Conservation (phyloP, 371 early-diverging fungal genomes). For the Mucor saturninus region DNA sequence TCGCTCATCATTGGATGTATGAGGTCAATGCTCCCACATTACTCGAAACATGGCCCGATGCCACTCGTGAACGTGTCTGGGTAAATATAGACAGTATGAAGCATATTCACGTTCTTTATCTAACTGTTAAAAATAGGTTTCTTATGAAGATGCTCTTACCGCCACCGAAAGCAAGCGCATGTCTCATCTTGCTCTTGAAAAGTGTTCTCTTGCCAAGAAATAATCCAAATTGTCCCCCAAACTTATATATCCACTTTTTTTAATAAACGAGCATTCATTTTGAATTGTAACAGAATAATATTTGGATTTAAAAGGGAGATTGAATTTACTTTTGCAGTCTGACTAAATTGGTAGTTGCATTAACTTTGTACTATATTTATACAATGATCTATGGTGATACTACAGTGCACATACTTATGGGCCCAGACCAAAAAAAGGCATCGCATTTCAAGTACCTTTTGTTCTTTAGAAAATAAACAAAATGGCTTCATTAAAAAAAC, state of each 20-base stretch:
- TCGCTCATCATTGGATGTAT: slow-evolving; percentile 53
- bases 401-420: too few relatives aligned
- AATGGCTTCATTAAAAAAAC: too few relatives aligned
- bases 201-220: slow-evolving; percentile 20
- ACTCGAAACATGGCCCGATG: slow-evolving; percentile 31
- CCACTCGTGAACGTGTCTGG: slow-evolving; percentile 40
- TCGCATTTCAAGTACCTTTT: too few relatives aligned
- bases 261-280: neutral
- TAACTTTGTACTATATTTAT: too few relatives aligned
- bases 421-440: too few relatives aligned
- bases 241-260: neutral
- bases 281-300: too few relatives aligned
- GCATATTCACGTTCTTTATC: neutral
- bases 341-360: too few relatives aligned
- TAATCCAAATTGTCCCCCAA: neutral
- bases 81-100: slow-evolving; percentile 17
- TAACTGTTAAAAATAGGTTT: slow-evolving; percentile 20
- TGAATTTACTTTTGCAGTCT: too few relatives aligned
- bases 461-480: too few relatives aligned
- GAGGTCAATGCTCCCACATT: slow-evolving; percentile 38
- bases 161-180: slow-evolving; percentile 44
- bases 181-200: slow-evolving; percentile 43
- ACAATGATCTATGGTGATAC: too few relatives aligned
- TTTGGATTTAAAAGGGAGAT: too few relatives aligned
- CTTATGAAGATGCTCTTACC: slow-evolving; percentile 40